Evolutionary conservation across 1,284 basidiomycete species (phyloP).

Genomic region (Cutaneotrichosporon curvatum): DNA sequence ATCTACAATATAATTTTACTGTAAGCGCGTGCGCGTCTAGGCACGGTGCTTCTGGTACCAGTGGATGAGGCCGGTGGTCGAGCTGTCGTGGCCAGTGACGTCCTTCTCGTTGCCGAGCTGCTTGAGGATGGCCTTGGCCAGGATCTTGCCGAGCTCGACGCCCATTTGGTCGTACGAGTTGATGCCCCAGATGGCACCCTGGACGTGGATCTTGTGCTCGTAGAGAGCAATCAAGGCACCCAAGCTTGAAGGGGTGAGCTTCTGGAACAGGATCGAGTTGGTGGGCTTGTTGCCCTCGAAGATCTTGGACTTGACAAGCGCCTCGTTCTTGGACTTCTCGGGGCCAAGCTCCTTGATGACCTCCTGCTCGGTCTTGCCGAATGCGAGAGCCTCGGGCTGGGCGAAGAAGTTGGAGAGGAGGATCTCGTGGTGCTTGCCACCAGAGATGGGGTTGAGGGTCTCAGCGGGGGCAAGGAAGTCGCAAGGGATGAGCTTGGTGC

Average conservation of each 20-base stretch:
- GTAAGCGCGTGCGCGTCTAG: conserved; percentile 11
- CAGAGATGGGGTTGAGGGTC: conserved; percentile 80
- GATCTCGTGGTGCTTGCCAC: conserved; percentile 92
- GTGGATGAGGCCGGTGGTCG: conserved; percentile 90
- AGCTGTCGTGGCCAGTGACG: conserved; percentile 85
- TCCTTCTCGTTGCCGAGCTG: conserved; percentile 76
- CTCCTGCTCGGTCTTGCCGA: conserved; percentile 90
- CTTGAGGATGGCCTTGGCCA: conserved; percentile 89
- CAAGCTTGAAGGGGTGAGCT: conserved; percentile 81
- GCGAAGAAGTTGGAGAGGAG: conserved; percentile 97
- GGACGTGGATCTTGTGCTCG: conserved; percentile 98
- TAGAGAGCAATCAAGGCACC: conserved; percentile 52
- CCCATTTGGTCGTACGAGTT: conserved; percentile 80
- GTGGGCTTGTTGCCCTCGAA: conserved; percentile 97
- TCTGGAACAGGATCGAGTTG: conserved; percentile 91
- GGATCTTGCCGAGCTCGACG: conserved; percentile 87
- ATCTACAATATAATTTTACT: neutral
- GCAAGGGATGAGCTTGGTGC: conserved; percentile 79
- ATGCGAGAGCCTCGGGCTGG: conserved; percentile 93
- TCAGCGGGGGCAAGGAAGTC: conserved; percentile 95
- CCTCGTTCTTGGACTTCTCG: conserved; percentile 66
- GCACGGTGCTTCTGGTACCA: conserved; percentile 79
- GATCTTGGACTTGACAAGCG: conserved; percentile 91
- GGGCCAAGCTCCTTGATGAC: conserved; percentile 70
- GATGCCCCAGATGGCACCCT: conserved; percentile 96